These are phyloP conservation scores for Alternaria tenuissima DNA, from an alignment of 2,329 filamentous ascomycete species.

Conservation along the genomic window DNA sequence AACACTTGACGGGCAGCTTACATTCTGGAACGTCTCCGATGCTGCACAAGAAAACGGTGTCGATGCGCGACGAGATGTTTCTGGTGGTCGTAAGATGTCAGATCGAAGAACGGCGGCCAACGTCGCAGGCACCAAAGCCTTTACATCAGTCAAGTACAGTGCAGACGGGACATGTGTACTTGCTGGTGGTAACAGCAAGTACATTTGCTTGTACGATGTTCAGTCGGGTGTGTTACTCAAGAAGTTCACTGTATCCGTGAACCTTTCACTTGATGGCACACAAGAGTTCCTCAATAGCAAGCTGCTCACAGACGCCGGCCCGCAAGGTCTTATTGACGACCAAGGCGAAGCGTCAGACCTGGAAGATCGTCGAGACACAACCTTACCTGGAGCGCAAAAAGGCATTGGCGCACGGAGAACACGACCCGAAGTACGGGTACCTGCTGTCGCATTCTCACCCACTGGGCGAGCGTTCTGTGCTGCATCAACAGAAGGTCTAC, in stretches of 20 bases:
- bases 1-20: conserved; percentile 90
- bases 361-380: conserved; percentile 81
- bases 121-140: conserved; percentile 87
- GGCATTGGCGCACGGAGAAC: conserved; percentile 85
- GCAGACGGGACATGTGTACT: conserved; percentile 90
- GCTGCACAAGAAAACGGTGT: conserved; percentile 85
- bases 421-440: conserved; percentile 83
- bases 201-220: conserved; percentile 97
- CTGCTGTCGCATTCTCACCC: conserved; percentile 85
- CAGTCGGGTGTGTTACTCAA: conserved; percentile 89
- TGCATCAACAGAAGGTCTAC: conserved; percentile 89
- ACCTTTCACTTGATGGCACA: conserved; percentile 92
- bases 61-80: conserved; percentile 90
- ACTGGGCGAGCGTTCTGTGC: conserved; percentile 92
- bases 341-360: conserved; percentile 87
- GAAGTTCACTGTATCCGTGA: conserved; percentile 95
- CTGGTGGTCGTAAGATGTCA: conserved; percentile 85
- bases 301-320: conserved; percentile 88
- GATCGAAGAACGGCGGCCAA: conserved; percentile 94
- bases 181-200: conserved; percentile 96
- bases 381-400: conserved; percentile 84
- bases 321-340: conserved; percentile 83
- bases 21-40: conserved; percentile 92
- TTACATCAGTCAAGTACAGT: conserved; percentile 87
- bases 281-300: conserved; percentile 97